These are phyloP conservation scores for Filobasidium wieringae DNA, from an alignment of 768 basidiomycete genomes.

Conservation along the genomic window DNA sequence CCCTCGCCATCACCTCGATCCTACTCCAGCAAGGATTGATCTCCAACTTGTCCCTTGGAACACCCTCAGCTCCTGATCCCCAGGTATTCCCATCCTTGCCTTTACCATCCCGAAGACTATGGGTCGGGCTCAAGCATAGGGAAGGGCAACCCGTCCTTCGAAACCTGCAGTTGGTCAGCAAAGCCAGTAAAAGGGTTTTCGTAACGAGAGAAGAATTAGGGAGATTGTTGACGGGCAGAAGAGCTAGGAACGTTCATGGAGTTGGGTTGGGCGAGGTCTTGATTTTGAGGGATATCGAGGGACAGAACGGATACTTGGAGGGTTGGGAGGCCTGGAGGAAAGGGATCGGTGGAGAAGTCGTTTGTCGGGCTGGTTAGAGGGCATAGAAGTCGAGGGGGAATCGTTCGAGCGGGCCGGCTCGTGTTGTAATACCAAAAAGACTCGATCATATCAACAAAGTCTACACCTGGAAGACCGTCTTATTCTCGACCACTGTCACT, in stretches of 20 bases:
- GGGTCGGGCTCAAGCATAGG: conserved; percentile 89
- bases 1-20: conserved; percentile 81
- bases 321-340: conserved; percentile 79
- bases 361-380: conserved; percentile 58
- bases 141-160: conserved; percentile 73
- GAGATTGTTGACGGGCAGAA: conserved; percentile 65
- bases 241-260: conserved; percentile 68
- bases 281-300: conserved; percentile 62
- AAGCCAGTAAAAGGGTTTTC: conserved; percentile 66
- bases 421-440: too few relatives aligned
- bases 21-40: conserved; percentile 85
- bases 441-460: too few relatives aligned
- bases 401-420: too few relatives aligned
- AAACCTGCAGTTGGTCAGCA: conserved; percentile 68
- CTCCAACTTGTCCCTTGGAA: conserved; percentile 65
- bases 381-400: neutral
- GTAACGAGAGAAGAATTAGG: conserved; percentile 64
- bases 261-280: conserved; percentile 87
- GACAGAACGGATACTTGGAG: conserved; percentile 57
- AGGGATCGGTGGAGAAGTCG: conserved; percentile 68
- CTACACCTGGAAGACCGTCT: too few relatives aligned
- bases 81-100: conserved; percentile 49
- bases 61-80: conserved; percentile 49
- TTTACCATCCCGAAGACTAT: conserved; percentile 66
- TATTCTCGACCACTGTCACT: too few relatives aligned